phyloP scores from a whole-genome alignment of 192 early-diverging fungal genomes.

The Borealophlyctis nickersoniae region DNA sequence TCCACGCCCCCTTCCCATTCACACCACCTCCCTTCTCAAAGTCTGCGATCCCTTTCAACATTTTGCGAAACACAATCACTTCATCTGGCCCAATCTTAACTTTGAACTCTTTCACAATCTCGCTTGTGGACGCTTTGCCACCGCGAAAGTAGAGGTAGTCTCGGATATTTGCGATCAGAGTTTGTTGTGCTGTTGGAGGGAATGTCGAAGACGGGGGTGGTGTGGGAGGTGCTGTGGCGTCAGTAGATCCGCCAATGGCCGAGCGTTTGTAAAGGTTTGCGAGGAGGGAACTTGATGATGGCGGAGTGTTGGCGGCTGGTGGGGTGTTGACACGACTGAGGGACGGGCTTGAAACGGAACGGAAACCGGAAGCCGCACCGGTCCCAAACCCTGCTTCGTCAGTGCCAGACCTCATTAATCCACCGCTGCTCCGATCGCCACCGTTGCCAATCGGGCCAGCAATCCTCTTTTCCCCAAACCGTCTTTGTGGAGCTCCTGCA shows the following conservation, averaged over 20 bases:
- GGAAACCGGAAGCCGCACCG: slow-evolving; percentile 5
- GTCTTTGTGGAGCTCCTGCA: slow-evolving; percentile 40
- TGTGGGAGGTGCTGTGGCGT: background rate
- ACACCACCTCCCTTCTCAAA: slow-evolving; percentile 38
- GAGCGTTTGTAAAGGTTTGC: slow-evolving; percentile 5
- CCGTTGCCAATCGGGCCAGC: background rate
- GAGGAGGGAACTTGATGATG: slow-evolving; percentile 8
- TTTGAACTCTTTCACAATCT: slow-evolving; percentile 55
- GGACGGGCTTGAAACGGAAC: slow-evolving; percentile 12
- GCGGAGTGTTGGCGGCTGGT: background rate
- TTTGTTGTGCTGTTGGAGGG: slow-evolving; percentile 26
- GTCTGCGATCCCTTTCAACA: slow-evolving; percentile 65
- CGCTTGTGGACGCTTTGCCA: slow-evolving; percentile 41
- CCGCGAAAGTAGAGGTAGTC: slow-evolving; percentile 50
- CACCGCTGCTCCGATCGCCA: background rate
- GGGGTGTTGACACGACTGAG: background rate
- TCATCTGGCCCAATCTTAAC: slow-evolving; percentile 48
- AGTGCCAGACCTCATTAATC: background rate
- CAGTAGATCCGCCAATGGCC: slow-evolving; percentile 1
- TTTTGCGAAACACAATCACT: slow-evolving; percentile 56
- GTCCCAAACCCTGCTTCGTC: background rate
- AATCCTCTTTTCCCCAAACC: slow-evolving; percentile 8
- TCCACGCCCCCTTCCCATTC: slow-evolving; percentile 33
- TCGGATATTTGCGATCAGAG: slow-evolving; percentile 50
- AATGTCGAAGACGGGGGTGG: background rate